Evolutionary conservation across 495 filamentous ascomycete genomes (phyloP).

Genomic region (Xylaria scruposa): DNA sequence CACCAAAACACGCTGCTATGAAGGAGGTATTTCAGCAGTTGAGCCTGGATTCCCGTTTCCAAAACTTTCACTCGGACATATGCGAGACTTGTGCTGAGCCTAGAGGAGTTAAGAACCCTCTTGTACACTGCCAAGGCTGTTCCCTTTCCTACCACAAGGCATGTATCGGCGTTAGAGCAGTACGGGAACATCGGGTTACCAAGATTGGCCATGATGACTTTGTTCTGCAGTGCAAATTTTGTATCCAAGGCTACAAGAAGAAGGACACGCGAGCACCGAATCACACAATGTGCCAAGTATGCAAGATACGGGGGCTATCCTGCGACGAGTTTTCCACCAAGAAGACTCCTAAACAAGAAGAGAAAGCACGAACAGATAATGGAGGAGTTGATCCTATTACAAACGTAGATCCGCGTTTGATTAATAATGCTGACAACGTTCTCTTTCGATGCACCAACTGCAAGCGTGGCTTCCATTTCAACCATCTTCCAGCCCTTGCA

Average conservation of each 20-base stretch:
- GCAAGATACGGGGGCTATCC: slow-evolving; percentile 64
- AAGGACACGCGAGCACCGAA: slow-evolving; percentile 74
- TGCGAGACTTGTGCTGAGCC: slow-evolving; percentile 73
- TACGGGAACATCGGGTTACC: slow-evolving; percentile 90
- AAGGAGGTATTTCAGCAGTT: slow-evolving; percentile 71
- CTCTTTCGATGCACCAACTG: slow-evolving; percentile 84
- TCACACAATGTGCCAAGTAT: slow-evolving; percentile 72
- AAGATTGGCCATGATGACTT: slow-evolving; percentile 80
- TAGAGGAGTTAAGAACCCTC: slow-evolving; percentile 61
- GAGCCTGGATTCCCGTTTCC: slow-evolving; percentile 62
- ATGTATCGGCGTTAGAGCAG: slow-evolving; percentile 77
- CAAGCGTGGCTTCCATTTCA: slow-evolving; percentile 79
- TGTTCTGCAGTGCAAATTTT: slow-evolving; percentile 88
- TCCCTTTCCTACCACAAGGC: slow-evolving; percentile 77
- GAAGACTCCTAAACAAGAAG: slow-evolving; percentile 78
- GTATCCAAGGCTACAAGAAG: slow-evolving; percentile 67
- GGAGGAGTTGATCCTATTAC: slow-evolving; percentile 78
- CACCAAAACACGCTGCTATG: slow-evolving; percentile 63
- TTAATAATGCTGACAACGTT: slow-evolving; percentile 78
- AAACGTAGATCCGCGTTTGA: slow-evolving; percentile 60
- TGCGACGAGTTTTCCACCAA: slow-evolving; percentile 71
- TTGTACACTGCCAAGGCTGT: slow-evolving; percentile 93
- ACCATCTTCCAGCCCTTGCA: slow-evolving; percentile 69
- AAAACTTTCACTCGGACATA: slow-evolving; percentile 64
- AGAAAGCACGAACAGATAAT: slow-evolving; percentile 78